Evolutionary conservation across 441 rosid species (phyloP), one percentile per base, ranked within the genome.

Genomic region (Gossypium gossypioides): DNA sequence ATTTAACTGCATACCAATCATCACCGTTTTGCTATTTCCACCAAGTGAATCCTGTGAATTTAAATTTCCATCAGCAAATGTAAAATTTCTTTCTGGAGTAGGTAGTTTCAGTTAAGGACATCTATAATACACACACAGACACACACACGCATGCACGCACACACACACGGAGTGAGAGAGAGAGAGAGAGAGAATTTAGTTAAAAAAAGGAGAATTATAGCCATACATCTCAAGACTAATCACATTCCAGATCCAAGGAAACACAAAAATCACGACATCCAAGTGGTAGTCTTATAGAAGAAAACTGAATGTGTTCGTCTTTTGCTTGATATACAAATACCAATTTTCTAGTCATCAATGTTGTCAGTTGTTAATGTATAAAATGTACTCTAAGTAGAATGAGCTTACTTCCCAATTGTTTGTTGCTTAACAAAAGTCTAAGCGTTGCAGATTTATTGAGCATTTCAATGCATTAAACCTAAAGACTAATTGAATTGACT

Each of bases 11-110:
- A 68, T 89, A 95, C 99, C 99, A 67, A 95, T 92, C 99, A 95
- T 95, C 82, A 92, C 84, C 3, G 99, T 95, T 81, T 92, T 95
- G 84, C 98, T 95, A 84, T 95, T 95, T 76, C 98, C 99, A 71
- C 99, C 99, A 15, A 95, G 84, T 13, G 99, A 95, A 82, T 95
- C 98, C 98, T 95, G 69, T 58, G 73, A 70, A 67, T 73, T 74
- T 71, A 76, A 75, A 72, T 69, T 13, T 34, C 4, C 40, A 40
- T 57, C 54, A 69, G 54, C 52, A 22, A 65, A 15, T 15, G 12
- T 27, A 68, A 51, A 66, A 8, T 16, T 50, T 50, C 59, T 46
- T 24, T 25, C 15, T 3, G 24, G 22, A 66, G 1, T n/a, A 24
- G 44, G 52, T 34, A 34, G 40, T 34, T 34, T 34, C 40, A 34